Base-by-base conservation (phyloP, 805 yeast species). In the Ogataea saltuana region DNA sequence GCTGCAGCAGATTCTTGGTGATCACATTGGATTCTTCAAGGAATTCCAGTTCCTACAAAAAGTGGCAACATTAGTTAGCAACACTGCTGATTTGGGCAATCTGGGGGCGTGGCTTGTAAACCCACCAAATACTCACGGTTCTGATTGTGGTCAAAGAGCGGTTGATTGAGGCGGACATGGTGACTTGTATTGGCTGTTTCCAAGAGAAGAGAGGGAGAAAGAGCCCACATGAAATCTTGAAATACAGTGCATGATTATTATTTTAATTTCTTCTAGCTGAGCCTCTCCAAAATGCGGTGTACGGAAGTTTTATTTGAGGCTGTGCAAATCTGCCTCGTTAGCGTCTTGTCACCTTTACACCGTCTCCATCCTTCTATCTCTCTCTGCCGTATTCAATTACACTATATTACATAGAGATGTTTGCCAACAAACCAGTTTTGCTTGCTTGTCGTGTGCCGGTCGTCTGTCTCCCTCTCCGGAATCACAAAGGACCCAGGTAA, bases 401-500 rank as follows among this genome's bases (percentile, higher is more conserved):
- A 34, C 28, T 34, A 34, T 34, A 34, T 22, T 34, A 34, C 38
- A 34, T 16, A 22, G 38, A 17, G n/a, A 32, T 19, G 25, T 32
- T 26, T 32, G 18, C 6, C 16, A 32, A 19, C 6, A 7, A 29
- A n/a, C n/a, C n/a, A n/a, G n/a, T n/a, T n/a, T n/a, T n/a, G n/a
- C n/a, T n/a, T n/a, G n/a, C n/a, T n/a, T n/a, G n/a, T n/a, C n/a
- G n/a, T n/a, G n/a, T n/a, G n/a, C n/a, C n/a, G n/a, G n/a, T n/a
- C n/a, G n/a, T n/a, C n/a, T n/a, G n/a, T n/a, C n/a, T n/a, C n/a
- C n/a, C n/a, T n/a, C n/a, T n/a, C n/a, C n/a, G n/a, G n/a, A 13
- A 21, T 54, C 59, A 80, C 46, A 80, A 64, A 23, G 96, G 95
- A 42, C 99, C 99, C 67, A 93, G 75, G 65, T 88, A 93, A 71